A percentile compares a stretch with the other conserved stretches of the same genome.
phyloP scores from a whole-genome alignment of 208 protist species.

The Crithidia acanthocephali region DNA sequence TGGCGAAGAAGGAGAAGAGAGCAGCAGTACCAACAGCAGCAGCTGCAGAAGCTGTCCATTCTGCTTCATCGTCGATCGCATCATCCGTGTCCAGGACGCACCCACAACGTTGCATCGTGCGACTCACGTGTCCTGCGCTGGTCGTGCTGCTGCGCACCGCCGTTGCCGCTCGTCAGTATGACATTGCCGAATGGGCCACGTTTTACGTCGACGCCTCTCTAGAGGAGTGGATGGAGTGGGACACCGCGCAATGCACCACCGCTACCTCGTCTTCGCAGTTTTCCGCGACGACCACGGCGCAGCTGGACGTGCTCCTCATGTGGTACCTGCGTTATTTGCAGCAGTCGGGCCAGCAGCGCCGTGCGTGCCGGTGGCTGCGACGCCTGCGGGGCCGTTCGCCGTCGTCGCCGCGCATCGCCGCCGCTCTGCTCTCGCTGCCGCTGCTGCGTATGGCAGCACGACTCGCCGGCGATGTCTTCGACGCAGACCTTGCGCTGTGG shows the following conservation, averaged over 20 bases:
- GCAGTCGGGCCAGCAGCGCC: slow-evolving; percentile 24
- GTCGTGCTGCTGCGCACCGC: slow-evolving; percentile 34
- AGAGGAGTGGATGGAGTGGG: no score
- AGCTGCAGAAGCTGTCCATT: background rate
- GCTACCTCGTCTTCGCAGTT: no score
- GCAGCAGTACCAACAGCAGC: background rate
- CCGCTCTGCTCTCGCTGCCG: slow-evolving; percentile 18
- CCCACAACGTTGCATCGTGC: background rate
- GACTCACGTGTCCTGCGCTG: slow-evolving; percentile 18
- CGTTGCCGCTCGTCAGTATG: slow-evolving; percentile 26
- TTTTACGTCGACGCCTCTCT: slow-evolving; percentile 36
- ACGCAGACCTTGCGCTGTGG: slow-evolving; percentile 37
- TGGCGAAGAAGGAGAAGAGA: background rate
- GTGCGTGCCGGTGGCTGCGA: slow-evolving; percentile 27
- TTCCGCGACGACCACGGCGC: background rate
- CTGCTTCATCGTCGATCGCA: no score
- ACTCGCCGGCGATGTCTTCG: slow-evolving; percentile 28
- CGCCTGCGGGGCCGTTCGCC: slow-evolving; percentile 15
- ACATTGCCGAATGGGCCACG: slow-evolving; percentile 38
- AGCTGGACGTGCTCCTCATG: slow-evolving; percentile 27
- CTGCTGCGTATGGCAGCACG: slow-evolving; percentile 33
- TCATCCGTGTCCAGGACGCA: no score
- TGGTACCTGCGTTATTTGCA: slow-evolving; percentile 35
- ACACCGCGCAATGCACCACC: no score
- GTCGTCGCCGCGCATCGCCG: slow-evolving; percentile 7